Conservation (phyloP, 176 grass and related monocot species). For the Aegilops speltoides region DNA sequence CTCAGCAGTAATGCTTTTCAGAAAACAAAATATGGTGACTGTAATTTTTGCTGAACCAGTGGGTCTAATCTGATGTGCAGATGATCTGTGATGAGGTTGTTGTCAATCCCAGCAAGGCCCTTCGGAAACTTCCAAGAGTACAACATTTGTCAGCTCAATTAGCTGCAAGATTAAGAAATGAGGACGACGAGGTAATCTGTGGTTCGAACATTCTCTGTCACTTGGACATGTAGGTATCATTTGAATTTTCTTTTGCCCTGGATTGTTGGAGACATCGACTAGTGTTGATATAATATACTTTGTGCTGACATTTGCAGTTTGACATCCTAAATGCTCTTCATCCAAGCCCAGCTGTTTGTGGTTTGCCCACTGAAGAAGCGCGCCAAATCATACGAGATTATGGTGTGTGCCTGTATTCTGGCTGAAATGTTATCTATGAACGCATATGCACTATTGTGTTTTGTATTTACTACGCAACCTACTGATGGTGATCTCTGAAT, state of each 20-base stretch:
- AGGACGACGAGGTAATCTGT: slow-evolving; percentile 69
- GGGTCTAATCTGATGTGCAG: slow-evolving; percentile 43
- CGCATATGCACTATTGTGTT: not conserved
- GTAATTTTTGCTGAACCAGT: slow-evolving; percentile 24
- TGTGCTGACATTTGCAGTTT: slow-evolving; percentile 58
- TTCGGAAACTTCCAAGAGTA: slow-evolving; percentile 92
- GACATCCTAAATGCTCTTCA: slow-evolving; percentile 90
- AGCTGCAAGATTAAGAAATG: slow-evolving; percentile 66
- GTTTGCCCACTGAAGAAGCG: slow-evolving; percentile 79
- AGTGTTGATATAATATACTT: not conserved
- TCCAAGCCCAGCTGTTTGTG: slow-evolving; percentile 96
- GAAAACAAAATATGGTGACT: not conserved
- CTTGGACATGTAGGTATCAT: not conserved
- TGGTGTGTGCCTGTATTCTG: slow-evolving; percentile 43
- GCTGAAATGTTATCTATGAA: not conserved
- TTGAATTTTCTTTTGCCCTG: not conserved
- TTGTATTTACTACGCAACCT: not conserved
- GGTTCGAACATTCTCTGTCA: not conserved
- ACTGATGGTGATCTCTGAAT: not conserved
- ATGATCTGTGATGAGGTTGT: slow-evolving; percentile 83
- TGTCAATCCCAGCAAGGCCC: slow-evolving; percentile 82
- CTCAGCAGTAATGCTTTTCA: not conserved
- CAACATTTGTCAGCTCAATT: slow-evolving; percentile 88
- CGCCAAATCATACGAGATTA: slow-evolving; percentile 75
- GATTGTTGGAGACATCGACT: not conserved